These are phyloP conservation scores for Coemansia pectinata DNA, from an alignment of 192 early-diverging fungal genomes.

Conservation along the genomic window DNA sequence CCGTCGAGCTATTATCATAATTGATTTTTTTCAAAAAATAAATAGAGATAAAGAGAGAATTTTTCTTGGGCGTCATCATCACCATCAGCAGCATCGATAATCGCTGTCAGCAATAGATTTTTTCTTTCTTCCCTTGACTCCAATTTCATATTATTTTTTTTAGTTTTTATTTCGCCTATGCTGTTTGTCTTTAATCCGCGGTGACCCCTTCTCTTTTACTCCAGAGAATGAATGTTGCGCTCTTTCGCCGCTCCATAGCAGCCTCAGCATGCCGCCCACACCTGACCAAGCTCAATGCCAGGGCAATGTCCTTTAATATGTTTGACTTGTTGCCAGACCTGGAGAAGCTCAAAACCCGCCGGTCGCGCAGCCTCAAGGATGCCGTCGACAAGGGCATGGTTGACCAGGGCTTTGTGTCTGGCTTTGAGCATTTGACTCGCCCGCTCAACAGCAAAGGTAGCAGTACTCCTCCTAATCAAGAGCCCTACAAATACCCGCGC, in stretches of 20 bases:
- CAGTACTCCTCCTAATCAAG: constrained; percentile 20
- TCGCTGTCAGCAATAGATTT: neutral
- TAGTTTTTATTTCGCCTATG: neutral
- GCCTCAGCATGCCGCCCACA: neutral
- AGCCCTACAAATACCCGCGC: constrained; percentile 40
- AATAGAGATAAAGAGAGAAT: neutral
- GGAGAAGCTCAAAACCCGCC: constrained; percentile 29
- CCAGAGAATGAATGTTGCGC: constrained; percentile 10
- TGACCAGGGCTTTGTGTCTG: constrained; percentile 18
- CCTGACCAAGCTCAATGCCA: neutral
- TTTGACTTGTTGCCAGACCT: constrained; percentile 52
- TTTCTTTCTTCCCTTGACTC: neutral
- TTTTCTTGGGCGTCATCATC: neutral
- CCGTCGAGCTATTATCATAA: neutral
- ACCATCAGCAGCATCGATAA: neutral
- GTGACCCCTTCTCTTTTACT: constrained; percentile 3
- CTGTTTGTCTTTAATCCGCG: neutral
- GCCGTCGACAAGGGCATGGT: constrained; percentile 43
- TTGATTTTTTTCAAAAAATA: neutral
- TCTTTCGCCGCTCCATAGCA: constrained; percentile 5
- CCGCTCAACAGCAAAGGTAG: constrained; percentile 16
- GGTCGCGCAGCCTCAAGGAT: constrained; percentile 33
- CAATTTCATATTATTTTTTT: neutral
- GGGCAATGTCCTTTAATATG: constrained; percentile 35
- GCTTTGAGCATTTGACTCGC: constrained; percentile 24